A percentile compares a stretch with the other conserved stretches of the same genome.
phyloP scores from a whole-genome alignment of 75 land plant species.

The Pinus taeda region DNA sequence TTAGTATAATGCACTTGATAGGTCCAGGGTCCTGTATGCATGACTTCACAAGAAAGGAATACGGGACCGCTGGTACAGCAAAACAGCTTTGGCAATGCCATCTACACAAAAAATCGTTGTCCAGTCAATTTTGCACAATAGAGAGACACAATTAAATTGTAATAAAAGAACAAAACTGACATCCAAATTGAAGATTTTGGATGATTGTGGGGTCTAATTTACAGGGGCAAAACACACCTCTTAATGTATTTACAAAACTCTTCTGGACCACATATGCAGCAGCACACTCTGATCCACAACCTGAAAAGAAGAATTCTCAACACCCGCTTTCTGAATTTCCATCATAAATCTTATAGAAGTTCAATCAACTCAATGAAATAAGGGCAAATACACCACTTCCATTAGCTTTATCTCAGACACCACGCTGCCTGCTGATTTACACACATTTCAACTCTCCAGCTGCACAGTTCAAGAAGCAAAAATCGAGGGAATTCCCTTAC shows the following conservation, averaged over 20 bases:
- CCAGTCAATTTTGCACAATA: not conserved
- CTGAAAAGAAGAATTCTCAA: not conserved
- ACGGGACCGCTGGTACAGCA: not conserved
- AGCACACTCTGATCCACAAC: not conserved
- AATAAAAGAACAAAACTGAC: constrained; percentile 2
- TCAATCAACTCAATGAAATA: constrained; percentile 2
- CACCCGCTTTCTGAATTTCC: constrained; percentile 1
- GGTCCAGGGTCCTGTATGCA: not conserved
- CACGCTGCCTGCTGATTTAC: not conserved
- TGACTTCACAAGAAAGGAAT: not conserved
- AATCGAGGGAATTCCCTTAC: not conserved
- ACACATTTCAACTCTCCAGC: not conserved
- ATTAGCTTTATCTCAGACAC: not conserved
- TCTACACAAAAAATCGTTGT: not conserved
- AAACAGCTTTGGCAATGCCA: not conserved
- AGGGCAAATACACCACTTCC: constrained; percentile 1
- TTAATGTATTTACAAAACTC: not conserved
- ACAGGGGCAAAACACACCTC: not conserved
- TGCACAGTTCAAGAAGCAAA: not conserved
- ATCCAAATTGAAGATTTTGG: constrained; percentile 5
- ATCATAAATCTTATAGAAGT: not conserved
- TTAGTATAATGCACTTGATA: not conserved
- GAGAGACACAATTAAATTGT: not conserved
- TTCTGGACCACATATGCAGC: not conserved
- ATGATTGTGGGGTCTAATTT: not conserved